These are phyloP conservation scores for Chaetomium olivaceum DNA, from an alignment of 2,329 filamentous ascomycete species.

Conservation along the genomic window DNA sequence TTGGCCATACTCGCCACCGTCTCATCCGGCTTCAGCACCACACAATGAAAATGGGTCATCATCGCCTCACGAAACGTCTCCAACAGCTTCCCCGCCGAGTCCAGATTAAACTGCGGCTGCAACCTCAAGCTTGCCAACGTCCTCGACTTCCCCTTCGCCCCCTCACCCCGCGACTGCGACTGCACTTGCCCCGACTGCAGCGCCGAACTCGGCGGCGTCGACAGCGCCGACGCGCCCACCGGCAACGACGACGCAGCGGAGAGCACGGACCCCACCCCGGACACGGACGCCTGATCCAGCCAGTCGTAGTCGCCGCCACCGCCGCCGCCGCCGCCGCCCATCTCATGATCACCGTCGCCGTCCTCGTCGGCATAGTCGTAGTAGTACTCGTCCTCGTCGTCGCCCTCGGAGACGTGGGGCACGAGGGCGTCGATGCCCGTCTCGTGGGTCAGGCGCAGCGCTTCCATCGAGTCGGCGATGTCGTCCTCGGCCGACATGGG, in stretches of 20 bases:
- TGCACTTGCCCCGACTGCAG: neutral
- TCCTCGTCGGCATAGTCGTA: neutral
- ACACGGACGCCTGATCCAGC: conserved; percentile 19
- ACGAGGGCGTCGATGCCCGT: conserved; percentile 42
- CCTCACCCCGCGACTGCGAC: conserved; percentile 18
- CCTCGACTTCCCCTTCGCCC: conserved; percentile 23
- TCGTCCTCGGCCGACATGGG: conserved; percentile 46
- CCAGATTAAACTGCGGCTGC: conserved; percentile 56
- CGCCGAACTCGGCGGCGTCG: conserved; percentile 30
- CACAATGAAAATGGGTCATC: conserved; percentile 47
- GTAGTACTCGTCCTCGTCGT: conserved; percentile 15
- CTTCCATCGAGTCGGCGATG: conserved; percentile 43
- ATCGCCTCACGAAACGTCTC: conserved; percentile 45
- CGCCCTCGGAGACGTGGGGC: conserved; percentile 23
- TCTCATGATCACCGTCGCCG: neutral
- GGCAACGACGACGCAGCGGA: conserved; percentile 33
- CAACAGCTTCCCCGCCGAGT: conserved; percentile 52
- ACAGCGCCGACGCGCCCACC: conserved; percentile 32
- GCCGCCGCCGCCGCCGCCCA: neutral
- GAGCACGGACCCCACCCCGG: conserved; percentile 23
- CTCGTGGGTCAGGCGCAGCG: conserved; percentile 47
- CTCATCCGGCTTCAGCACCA: conserved; percentile 44
- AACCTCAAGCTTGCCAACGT: conserved; percentile 40
- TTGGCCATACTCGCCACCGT: conserved; percentile 48
- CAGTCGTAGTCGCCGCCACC: conserved; percentile 14